phyloP scores from a whole-genome alignment of 441 rosid species.

The Aquilaria agallochum region DNA sequence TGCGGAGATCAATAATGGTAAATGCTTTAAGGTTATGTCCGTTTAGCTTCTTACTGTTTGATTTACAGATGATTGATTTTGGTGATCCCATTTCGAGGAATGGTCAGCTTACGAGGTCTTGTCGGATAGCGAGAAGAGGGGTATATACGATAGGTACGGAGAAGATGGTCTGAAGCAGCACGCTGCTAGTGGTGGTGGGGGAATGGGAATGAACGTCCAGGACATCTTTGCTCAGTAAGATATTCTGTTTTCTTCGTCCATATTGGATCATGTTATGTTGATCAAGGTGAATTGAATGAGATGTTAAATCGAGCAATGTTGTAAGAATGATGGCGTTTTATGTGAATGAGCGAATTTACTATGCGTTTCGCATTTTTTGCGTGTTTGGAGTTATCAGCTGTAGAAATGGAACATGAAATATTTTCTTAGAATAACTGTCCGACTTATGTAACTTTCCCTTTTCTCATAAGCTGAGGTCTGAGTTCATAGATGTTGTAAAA shows the following conservation, averaged over 20 bases:
- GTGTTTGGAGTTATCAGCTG: too few species aligned
- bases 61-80: neutral
- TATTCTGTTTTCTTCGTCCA: neutral
- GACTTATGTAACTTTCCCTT: too few species aligned
- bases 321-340: too few species aligned
- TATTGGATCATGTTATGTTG: too few species aligned
- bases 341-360: too few species aligned
- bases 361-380: too few species aligned
- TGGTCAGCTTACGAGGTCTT: conserved; percentile 84
- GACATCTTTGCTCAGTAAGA: conserved; percentile 70
- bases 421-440: too few species aligned
- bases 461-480: too few species aligned
- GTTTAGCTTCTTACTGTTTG: neutral
- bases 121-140: conserved; percentile 78
- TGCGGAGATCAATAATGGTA: conserved; percentile 90
- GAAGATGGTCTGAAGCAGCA: conserved; percentile 95
- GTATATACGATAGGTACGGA: conserved; percentile 78
- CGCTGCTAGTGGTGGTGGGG: conserved; percentile 79
- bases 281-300: too few species aligned
- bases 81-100: conserved; percentile 3
- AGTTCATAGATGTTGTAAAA: too few species aligned
- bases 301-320: too few species aligned
- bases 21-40: neutral
- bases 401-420: too few species aligned
- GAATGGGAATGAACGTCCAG: conserved; percentile 74